Base-by-base conservation (phyloP, 108 stramenopile species). In the Fistulifera pelliculosa region DNA sequence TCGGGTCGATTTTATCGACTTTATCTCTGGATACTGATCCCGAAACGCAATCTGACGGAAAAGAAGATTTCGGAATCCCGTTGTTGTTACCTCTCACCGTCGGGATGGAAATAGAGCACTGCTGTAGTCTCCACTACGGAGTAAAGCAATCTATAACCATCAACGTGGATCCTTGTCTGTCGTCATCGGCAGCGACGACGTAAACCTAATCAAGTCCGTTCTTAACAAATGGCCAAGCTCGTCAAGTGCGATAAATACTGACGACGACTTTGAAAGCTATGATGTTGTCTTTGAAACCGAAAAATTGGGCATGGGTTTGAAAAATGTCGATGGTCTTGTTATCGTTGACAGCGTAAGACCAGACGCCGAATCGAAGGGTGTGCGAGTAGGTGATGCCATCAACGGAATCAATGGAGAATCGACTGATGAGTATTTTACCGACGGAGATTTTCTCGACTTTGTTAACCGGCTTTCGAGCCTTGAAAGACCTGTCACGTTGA, bases 1-100 rank as follows among this genome's bases (percentile, higher is more conserved):
- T 35, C 8, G 31, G 8, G 8, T 3, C 3, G 3, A 35, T 8
- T 8, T 35, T 3, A 3, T 35, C 31, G 6, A 35, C 31, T 35
- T n/a, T n/a, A n/a, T n/a, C n/a, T n/a, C n/a, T n/a, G n/a, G 31
- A 35, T 35, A 35, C 31, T 3, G 8, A 35, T 35, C 31, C 8
- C 8, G 31, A 35, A 8, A 6, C 8, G 31, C 31, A 3, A 6
- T 8, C 8, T 35, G 3, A 35, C 8, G 8, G 6, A 8, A 35
- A 3, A 3, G 31, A 35, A 45, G 44, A 45, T 11, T 45, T 45
- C 11, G 4, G 11, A 5, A 58, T 79, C 27, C 75, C 83, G 15
- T 65, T 85, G 43, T 75, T 85, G 18, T 75, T 82, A 55, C 81
- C 85, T 10, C 77, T 86, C 21, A 80, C 85, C 7, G 56, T 71